phyloP scores from a whole-genome alignment of 2,329 filamentous ascomycete species.

The Hymenotorrendiella dingleyae region DNA sequence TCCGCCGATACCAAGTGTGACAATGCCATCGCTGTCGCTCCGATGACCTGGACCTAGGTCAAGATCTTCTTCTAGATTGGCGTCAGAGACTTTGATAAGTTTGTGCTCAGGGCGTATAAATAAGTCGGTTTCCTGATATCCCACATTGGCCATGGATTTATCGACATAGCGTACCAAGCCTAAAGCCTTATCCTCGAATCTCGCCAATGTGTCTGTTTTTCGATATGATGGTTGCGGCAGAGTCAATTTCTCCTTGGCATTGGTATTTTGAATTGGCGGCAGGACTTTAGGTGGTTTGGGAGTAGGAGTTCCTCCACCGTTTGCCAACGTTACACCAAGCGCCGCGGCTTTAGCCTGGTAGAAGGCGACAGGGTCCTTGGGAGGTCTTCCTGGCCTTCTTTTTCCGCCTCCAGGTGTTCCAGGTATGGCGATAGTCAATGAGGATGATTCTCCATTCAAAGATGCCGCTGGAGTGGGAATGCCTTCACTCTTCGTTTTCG shows the following conservation, averaged over 20 bases:
- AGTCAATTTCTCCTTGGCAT: constrained; percentile 73
- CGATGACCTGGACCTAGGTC: constrained; percentile 42
- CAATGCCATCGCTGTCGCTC: constrained; percentile 53
- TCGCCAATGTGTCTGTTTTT: constrained; percentile 69
- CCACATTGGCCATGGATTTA: constrained; percentile 91
- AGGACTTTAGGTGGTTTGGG: constrained; percentile 59
- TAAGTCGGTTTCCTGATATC: constrained; percentile 91
- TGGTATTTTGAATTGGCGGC: constrained; percentile 61
- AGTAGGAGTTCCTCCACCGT: constrained; percentile 8
- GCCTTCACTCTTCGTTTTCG: constrained; percentile 22
- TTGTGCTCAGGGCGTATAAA: constrained; percentile 72
- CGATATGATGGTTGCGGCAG: constrained; percentile 71
- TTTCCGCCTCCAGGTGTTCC: constrained; percentile 38
- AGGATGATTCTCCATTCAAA: constrained; percentile 20
- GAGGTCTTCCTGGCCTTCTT: constrained; percentile 57
- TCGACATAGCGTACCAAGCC: constrained; percentile 90
- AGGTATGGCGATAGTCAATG: constrained; percentile 29
- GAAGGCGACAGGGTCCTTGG: constrained; percentile 54
- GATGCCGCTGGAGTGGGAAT: constrained; percentile 19
- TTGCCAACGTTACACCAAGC: constrained; percentile 16
- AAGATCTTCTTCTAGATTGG: constrained; percentile 52
- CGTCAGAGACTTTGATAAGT: constrained; percentile 59
- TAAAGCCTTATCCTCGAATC: constrained; percentile 78
- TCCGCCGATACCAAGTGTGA: constrained; percentile 40
- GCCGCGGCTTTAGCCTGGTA: constrained; percentile 45